Conservation (phyloP, 1,284 basidiomycete genomes). For the Moniliophthora roreri region DNA sequence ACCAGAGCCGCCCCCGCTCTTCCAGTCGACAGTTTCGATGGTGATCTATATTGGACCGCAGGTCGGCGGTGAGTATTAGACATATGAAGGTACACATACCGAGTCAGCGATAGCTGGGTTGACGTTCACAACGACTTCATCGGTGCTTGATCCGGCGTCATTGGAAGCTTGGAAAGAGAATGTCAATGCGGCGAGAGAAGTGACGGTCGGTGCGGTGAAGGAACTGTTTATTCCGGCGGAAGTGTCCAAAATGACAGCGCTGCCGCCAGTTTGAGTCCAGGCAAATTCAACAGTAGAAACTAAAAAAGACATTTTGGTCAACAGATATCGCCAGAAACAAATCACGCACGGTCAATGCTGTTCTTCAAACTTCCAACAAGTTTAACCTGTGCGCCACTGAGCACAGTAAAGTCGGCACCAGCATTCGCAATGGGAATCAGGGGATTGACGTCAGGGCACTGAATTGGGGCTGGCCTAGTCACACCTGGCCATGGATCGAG, state of each 20-base stretch:
- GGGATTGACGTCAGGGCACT: constrained; percentile 14
- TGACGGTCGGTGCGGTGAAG: constrained; percentile 16
- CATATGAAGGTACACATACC: constrained; percentile 3
- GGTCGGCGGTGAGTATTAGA: background rate
- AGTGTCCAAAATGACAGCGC: constrained; percentile 4
- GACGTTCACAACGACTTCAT: constrained; percentile 13
- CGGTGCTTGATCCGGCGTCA: constrained; percentile 11
- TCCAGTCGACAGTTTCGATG: constrained; percentile 16
- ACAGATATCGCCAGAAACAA: background rate
- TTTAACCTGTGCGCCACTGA: constrained; percentile 11
- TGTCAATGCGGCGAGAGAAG: constrained; percentile 6
- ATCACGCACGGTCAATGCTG: background rate
- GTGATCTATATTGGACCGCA: constrained; percentile 12
- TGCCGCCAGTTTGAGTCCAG: constrained; percentile 16
- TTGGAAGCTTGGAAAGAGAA: constrained; percentile 14
- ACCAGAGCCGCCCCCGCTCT: constrained; percentile 17
- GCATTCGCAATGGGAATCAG: constrained; percentile 15
- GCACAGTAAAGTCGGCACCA: constrained; percentile 15
- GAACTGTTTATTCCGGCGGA: constrained; percentile 7
- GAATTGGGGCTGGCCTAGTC: constrained; percentile 5
- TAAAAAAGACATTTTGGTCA: background rate
- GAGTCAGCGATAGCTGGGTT: constrained; percentile 15
- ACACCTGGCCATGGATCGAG: constrained; percentile 20
- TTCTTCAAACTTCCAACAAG: constrained; percentile 14
- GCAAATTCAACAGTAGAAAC: constrained; percentile 4